phyloP scores from a whole-genome alignment of 2,329 filamentous ascomycete species.

The Immersiporthe knoxdaviesiana region DNA sequence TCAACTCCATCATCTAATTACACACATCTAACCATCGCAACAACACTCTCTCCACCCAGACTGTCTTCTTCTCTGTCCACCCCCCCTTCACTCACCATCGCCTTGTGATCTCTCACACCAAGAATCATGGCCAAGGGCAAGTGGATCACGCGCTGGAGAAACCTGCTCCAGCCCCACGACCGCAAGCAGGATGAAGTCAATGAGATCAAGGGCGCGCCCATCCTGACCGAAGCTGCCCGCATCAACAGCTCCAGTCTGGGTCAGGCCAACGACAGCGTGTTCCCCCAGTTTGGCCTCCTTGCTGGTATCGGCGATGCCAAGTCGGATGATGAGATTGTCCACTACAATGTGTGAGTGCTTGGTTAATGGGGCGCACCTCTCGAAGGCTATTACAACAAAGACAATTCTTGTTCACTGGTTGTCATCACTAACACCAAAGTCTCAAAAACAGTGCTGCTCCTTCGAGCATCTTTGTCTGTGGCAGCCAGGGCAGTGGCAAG shows the following conservation, averaged over 20 bases:
- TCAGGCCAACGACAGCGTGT: conserved; percentile 24
- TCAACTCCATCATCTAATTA: background rate
- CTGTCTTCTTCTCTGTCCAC: background rate
- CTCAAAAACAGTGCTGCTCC: conserved; percentile 43
- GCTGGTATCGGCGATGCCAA: conserved; percentile 32
- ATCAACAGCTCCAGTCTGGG: conserved; percentile 25
- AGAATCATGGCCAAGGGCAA: conserved; percentile 6
- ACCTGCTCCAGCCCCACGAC: conserved; percentile 30
- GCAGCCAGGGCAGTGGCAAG: conserved; percentile 67
- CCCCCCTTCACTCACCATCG: too few relatives aligned
- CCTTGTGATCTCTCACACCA: background rate
- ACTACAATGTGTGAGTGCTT: conserved; percentile 46
- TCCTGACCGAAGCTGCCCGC: conserved; percentile 39
- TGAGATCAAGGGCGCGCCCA: conserved; percentile 37
- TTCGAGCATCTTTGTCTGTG: conserved; percentile 65
- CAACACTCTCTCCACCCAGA: background rate
- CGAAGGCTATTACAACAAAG: background rate
- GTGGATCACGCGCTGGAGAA: conserved; percentile 2
- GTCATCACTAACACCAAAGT: background rate
- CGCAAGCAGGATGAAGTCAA: conserved; percentile 34
- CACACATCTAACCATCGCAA: background rate
- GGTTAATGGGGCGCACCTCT: too few relatives aligned
- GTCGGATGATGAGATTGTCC: conserved; percentile 41
- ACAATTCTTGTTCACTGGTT: too few relatives aligned
- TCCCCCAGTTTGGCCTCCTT: conserved; percentile 39